Base-by-base conservation (phyloP, 2,329 filamentous ascomycete species). In the Trichoderma sp. region DNA sequence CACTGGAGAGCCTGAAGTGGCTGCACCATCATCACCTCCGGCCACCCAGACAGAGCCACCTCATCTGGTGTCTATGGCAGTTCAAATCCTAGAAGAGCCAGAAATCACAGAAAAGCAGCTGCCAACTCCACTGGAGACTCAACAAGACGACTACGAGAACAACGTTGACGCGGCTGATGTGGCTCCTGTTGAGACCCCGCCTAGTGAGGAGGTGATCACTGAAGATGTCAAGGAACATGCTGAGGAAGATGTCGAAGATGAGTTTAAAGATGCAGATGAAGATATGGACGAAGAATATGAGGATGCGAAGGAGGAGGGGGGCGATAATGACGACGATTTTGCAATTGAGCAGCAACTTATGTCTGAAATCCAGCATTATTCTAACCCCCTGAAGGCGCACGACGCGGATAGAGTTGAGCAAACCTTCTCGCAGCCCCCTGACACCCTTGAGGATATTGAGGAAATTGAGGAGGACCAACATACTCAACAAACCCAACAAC, bases 281-380 rank as follows among this genome's bases (percentile, higher is more conserved):
- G 36, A 43, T 1, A 24, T 36, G 21, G 57, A 32, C 12, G n/a
- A 61, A 62, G 57, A 57, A 11, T 57, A 60, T 51, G 65, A 66
- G 30, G 63, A 53, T 18, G 56, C n/a, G 34, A 56, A 24, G 12
- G 53, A 66, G 18, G 70, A 28, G 7, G 70, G 47, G 9, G 73
- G 73, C 39, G 73, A 70, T 8, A 64, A 73, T 11, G 67, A 73
- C 12, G 73, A 74, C 32, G 71, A 73, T 7, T 57, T 73, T 28
- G 70, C 76, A 12, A 77, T 73, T 11, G 74, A 76, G 67, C 67
- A 76, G 57, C 76, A 77, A 56, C 76, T 77, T 14, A 73, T 76
- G 65, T 65, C 64, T 12, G 76, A 79, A 30, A 62, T 61, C 51
- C 64, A 69, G 28, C 70, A 63, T 61, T 56, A 72, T 47, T 61